Evolutionary conservation across 306 rosid genomes (phyloP).

Genomic region (Vigna reflexopilosa): DNA sequence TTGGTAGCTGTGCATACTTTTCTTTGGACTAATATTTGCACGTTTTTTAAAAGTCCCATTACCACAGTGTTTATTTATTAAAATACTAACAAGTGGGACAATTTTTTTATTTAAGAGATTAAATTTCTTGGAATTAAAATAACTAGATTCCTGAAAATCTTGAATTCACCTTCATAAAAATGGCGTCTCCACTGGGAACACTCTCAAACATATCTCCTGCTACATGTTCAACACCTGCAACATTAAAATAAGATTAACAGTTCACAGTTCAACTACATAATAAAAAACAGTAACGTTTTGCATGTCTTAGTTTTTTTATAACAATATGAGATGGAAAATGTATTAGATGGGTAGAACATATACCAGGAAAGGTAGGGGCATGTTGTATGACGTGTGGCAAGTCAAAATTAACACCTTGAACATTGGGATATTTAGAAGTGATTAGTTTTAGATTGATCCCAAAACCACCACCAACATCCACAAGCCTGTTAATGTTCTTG

Average conservation of each 20-base stretch:
- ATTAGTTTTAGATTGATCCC: conserved; percentile 59
- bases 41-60: background rate
- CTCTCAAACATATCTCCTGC: conserved; percentile 58
- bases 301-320: background rate
- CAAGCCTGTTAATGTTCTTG: conserved; percentile 45
- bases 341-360: conserved; percentile 1
- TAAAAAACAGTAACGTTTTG: background rate
- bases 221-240: conserved; percentile 51
- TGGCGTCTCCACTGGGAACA: conserved; percentile 53
- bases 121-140: background rate
- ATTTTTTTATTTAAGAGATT: background rate
- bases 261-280: background rate
- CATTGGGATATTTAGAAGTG: conserved; percentile 57
- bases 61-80: too few relatives aligned
- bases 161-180: conserved; percentile 54
- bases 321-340: background rate
- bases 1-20: background rate
- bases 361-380: conserved; percentile 59
- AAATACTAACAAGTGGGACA: too few relatives aligned
- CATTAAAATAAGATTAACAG: background rate
- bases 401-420: conserved; percentile 53
- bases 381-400: conserved; percentile 59
- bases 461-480: conserved; percentile 74
- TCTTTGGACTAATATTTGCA: background rate
- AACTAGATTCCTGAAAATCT: background rate